Percentiles rank a stretch among this genome's conserved stretches.
phyloP scores from a whole-genome alignment of 2,329 filamentous ascomycete genomes.

The Aspergillus terreus region DNA sequence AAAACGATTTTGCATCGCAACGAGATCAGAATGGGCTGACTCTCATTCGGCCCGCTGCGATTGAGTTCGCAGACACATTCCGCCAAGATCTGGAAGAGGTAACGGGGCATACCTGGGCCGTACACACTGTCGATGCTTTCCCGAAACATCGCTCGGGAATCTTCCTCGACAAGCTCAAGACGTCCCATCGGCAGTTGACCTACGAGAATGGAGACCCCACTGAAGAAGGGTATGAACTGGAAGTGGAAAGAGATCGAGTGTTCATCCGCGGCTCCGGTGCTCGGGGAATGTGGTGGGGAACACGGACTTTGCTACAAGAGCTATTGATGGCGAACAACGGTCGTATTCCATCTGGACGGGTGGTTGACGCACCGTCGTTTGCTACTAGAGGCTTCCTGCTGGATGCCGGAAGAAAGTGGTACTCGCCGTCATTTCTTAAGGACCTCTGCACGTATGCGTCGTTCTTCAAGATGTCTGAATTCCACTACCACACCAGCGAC shows the following conservation, averaged over 20 bases:
- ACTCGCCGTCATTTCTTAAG: slow-evolving; percentile 51
- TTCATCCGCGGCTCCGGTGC: slow-evolving; percentile 52
- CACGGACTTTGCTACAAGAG: slow-evolving; percentile 53
- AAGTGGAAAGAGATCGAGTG: slow-evolving; percentile 35
- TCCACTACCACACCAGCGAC: slow-evolving; percentile 58
- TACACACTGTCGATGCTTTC: slow-evolving; percentile 36
- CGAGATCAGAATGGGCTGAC: slow-evolving; percentile 47
- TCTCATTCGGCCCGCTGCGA: slow-evolving; percentile 49
- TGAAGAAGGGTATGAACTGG: slow-evolving; percentile 50
- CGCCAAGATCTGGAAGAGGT: slow-evolving; percentile 41
- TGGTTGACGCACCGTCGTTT: slow-evolving; percentile 52
- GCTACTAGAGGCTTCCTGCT: slow-evolving; percentile 49
- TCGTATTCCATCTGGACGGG: slow-evolving; percentile 41
- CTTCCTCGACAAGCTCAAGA: slow-evolving; percentile 34
- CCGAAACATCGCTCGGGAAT: slow-evolving; percentile 39
- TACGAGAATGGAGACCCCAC: slow-evolving; percentile 48
- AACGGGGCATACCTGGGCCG: slow-evolving; percentile 41
- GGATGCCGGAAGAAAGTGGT: slow-evolving; percentile 56
- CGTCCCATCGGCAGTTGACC: slow-evolving; percentile 23
- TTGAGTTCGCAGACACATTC: slow-evolving; percentile 50
- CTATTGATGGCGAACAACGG: slow-evolving; percentile 33
- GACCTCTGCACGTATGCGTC: slow-evolving; percentile 60
- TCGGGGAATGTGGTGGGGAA: slow-evolving; percentile 58
- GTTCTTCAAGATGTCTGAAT: slow-evolving; percentile 59
- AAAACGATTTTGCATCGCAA: slow-evolving; percentile 34